Conservation (phyloP, 495 filamentous ascomycete species). For the Penicillium ochrochloron region DNA sequence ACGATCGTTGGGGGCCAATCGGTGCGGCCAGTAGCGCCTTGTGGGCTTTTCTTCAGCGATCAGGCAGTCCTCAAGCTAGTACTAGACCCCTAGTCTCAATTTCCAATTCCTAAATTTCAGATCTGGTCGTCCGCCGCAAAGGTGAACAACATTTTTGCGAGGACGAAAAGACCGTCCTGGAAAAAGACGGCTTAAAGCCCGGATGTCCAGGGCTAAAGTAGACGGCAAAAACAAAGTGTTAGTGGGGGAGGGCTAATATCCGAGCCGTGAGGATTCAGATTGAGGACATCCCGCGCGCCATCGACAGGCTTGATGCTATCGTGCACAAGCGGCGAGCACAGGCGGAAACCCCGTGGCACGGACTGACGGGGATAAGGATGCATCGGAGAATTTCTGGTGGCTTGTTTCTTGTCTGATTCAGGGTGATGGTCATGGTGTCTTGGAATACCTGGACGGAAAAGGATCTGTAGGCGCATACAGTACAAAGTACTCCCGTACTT, state of each 20-base stretch:
- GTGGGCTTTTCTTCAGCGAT: not conserved
- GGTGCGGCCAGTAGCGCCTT: not conserved
- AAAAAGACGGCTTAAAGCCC: constrained; percentile 25
- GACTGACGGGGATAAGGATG: constrained; percentile 13
- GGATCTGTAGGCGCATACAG: not conserved
- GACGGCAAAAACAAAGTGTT: not conserved
- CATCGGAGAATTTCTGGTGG: constrained; percentile 30
- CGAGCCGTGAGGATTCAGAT: constrained; percentile 13
- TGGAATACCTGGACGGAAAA: no score
- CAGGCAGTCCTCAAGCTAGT: not conserved
- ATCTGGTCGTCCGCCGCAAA: not conserved
- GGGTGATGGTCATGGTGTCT: not conserved
- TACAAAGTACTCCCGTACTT: no score
- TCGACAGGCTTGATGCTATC: constrained; percentile 30
- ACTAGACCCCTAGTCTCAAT: not conserved
- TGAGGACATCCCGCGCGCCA: constrained; percentile 13
- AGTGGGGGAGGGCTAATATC: constrained; percentile 14
- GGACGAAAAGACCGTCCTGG: not conserved
- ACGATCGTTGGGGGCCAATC: not conserved
- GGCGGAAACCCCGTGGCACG: constrained; percentile 12
- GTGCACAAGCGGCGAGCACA: constrained; percentile 33
- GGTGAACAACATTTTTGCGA: not conserved
- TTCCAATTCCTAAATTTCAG: not conserved
- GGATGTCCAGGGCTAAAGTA: not conserved
- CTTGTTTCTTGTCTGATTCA: not conserved